Evolutionary conservation across 2,329 filamentous ascomycete species (phyloP), one percentile per base, ranked within the genome.

Genomic region (Phialocephala sp.): DNA sequence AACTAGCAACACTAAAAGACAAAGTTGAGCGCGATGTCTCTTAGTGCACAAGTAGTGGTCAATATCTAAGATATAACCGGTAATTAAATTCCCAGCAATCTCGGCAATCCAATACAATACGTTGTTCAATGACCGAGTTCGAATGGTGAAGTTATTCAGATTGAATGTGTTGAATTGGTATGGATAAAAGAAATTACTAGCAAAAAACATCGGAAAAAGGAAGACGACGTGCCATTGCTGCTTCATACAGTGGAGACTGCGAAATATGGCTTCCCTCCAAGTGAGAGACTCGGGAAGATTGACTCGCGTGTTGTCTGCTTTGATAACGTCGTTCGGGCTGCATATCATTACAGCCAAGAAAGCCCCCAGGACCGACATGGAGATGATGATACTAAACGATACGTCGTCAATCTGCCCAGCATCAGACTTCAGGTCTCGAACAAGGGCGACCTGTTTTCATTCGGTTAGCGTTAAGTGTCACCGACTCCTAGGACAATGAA

Each of bases 241-340:
- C 57, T 81, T 79, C 61, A 96, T 79, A 0, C 89, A 91, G 77
- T 94, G 84, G 77, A 84, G 89, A 4, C 96, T 85, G 60, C 92
- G 92, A 27, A 84, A 69, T 67, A 95, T 78, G 79, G 96, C 93
- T 1, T 89, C 89, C 73, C 86, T 86, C 91, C 91, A 94, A 59
- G 90, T 91, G 2, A 92, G 92, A 78, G 94, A 90, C 81, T 94
- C 93, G 89, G 94, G 94, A 66, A 93, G 79, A 69, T 94, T 92
- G 76, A 96, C 87, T 64, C 87, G 86, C 64, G 90, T 90, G 66
- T 91, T 91, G 75, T 97, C 92, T 54, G 84, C 82, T 66, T 93
- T 91, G 69, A 91, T 81, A 69, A 97, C 86, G 65, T 87, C 84
- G 72, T 85, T 85, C 39, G 90, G 90, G 73, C 94, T 86, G 72